Conservation (phyloP, 164 flowering plant species). For the Vitis amurensis region DNA sequence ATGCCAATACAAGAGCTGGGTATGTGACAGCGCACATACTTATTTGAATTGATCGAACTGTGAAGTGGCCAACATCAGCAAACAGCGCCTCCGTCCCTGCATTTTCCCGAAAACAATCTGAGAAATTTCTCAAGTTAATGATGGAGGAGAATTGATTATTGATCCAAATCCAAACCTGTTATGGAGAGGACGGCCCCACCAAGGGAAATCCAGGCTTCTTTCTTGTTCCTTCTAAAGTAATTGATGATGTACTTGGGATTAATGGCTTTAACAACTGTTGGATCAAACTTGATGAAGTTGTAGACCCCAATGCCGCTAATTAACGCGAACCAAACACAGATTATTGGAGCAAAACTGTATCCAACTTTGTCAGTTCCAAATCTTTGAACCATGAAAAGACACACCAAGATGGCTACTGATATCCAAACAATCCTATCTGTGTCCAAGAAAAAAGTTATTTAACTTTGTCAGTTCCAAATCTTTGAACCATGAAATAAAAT, state of each 20-base stretch:
- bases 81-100: conserved; percentile 21
- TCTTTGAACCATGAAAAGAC: background rate
- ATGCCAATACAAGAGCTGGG: conserved; percentile 24
- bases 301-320: background rate
- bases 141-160: too few relatives aligned
- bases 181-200: conserved; percentile 18
- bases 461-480: too few relatives aligned
- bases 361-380: too few relatives aligned
- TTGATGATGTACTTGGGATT: conserved; percentile 20
- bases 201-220: conserved; percentile 24
- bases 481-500: too few relatives aligned
- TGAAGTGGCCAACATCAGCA: conserved; percentile 23
- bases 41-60: conserved; percentile 16
- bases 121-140: background rate
- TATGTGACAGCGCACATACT: conserved; percentile 18
- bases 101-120: background rate
- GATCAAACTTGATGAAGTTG: conserved; percentile 17
- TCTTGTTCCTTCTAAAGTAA: conserved; percentile 16
- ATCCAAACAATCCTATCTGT: conserved; percentile 13
- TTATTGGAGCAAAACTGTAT: too few relatives aligned
- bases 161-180: conserved; percentile 10
- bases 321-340: too few relatives aligned
- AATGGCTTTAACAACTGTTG: background rate
- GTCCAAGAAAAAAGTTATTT: background rate
- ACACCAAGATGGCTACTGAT: conserved; percentile 17